phyloP scores from a whole-genome alignment of 768 basidiomycete species.

The Lyophyllum decastes region DNA sequence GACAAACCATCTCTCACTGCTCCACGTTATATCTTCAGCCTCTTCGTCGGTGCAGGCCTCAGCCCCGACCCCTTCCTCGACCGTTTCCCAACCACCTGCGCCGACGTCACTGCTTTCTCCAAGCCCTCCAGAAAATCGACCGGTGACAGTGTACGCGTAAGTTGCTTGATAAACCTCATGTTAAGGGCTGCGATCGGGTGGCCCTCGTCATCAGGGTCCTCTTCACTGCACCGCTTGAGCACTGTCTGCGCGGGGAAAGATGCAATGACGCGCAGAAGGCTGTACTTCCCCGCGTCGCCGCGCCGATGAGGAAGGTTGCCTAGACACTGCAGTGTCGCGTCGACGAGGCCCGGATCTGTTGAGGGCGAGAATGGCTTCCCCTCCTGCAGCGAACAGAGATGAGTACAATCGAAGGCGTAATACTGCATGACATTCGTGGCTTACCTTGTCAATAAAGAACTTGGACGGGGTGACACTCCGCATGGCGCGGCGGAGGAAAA shows the following conservation, averaged over 20 bases:
- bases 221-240: constrained; percentile 37
- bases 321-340: constrained; percentile 26
- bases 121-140: constrained; percentile 34
- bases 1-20: too few relatives aligned
- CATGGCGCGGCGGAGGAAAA: constrained; percentile 35
- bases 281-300: constrained; percentile 37
- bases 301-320: constrained; percentile 33
- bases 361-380: constrained; percentile 33
- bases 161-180: constrained; percentile 38
- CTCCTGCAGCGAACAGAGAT: constrained; percentile 25
- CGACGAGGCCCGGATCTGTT: constrained; percentile 30
- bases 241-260: constrained; percentile 42
- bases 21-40: constrained; percentile 12
- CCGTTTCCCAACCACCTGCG: constrained; percentile 12
- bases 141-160: constrained; percentile 38
- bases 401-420: too few relatives aligned
- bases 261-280: constrained; percentile 40
- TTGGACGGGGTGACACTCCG: constrained; percentile 42
- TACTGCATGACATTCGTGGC: too few relatives aligned
- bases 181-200: constrained; percentile 45
- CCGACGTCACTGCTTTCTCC: constrained; percentile 17
- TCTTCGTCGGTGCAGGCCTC: constrained; percentile 11
- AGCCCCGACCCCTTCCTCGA: constrained; percentile 17
- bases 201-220: constrained; percentile 36
- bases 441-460: constrained; percentile 43